These are phyloP conservation scores for Eucalyptus guilfoylei DNA, from an alignment of 345 rosid species.

Conservation along the genomic window DNA sequence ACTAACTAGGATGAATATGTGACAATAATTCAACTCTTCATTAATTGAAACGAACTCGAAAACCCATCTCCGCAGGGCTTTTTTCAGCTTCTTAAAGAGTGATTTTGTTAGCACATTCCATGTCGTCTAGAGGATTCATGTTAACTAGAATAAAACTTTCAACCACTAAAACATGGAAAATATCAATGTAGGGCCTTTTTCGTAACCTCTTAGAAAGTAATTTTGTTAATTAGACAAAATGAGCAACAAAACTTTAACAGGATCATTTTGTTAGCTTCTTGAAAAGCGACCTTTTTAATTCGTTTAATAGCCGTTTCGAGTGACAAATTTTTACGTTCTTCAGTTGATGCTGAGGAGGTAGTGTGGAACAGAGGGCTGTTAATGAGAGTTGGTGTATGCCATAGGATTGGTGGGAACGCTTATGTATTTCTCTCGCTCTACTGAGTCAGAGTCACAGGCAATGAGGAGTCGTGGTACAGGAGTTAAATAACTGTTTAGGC, in stretches of 20 bases:
- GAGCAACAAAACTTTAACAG: background rate
- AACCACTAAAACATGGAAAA: background rate
- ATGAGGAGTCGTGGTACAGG: conserved; percentile 17
- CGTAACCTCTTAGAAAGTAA: background rate
- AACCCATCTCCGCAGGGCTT: background rate
- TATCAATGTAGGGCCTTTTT: background rate
- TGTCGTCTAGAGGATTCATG: background rate
- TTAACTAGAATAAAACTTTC: background rate
- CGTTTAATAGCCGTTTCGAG: conserved; percentile 3
- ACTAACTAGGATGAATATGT: background rate
- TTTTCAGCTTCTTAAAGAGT: background rate
- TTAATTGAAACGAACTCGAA: background rate
- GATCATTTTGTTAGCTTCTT: background rate
- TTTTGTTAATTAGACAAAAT: background rate
- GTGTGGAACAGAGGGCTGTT: conserved; percentile 56
- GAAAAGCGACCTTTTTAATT: background rate
- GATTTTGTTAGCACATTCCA: background rate
- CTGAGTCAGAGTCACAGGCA: conserved; percentile 21
- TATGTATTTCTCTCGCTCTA: conserved; percentile 47
- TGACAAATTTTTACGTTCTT: conserved; percentile 39
- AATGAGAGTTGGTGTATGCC: conserved; percentile 58
- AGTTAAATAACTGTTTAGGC: background rate
- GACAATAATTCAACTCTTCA: background rate
- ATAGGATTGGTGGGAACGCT: conserved; percentile 54
- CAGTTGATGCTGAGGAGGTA: conserved; percentile 47